Base-by-base conservation (phyloP, 2,329 filamentous ascomycete genomes). In the Aspergillus brasiliensis region DNA sequence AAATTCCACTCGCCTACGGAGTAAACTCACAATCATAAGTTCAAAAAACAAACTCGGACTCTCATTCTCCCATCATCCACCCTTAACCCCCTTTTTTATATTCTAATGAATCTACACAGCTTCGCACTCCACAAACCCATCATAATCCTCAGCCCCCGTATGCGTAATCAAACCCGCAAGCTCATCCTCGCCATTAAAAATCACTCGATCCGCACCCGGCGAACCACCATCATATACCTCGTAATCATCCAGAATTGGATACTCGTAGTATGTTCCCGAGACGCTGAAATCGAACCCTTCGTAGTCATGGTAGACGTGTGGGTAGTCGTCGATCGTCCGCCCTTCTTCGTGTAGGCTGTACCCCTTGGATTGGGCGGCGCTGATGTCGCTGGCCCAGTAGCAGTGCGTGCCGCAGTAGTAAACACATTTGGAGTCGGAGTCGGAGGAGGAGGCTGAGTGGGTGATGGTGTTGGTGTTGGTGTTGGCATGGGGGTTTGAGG, bases 81-180 rank as follows among this genome's bases (percentile, higher is more conserved):
- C 28, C n/a, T n/a, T n/a, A n/a, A n/a, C n/a, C n/a, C n/a, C n/a
- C n/a, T n/a, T n/a, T n/a, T n/a, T n/a, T n/a, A n/a, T n/a, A n/a
- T n/a, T n/a, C n/a, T n/a, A 31, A 6, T 25, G 7, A 13, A 34
- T 2, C 5, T 34, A 34, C 11, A 34, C 31, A 34, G 31, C 31
- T 5, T 42, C 19, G 23, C 40, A 44, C 5, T 6, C 40, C n/a
- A 91, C 86, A 75, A 91, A 91, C 75, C 83, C 80, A 72, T 90
- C 87, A 7, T 86, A 86, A 54, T 82, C 85, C 19, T 37, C 38
- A n/a, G 89, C 88, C 23, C 88, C 88, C 17, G 86, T 89, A 69
- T 91, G 89, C 0, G 89, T 91, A 63, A 91, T 89, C 27, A 83
- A 78, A 27, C 87, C 88, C 10, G 86, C 88, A 46, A 84, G 81